These are phyloP conservation scores for Tolypocladium tundrense DNA, from an alignment of 2,329 filamentous ascomycete genomes.

Conservation along the genomic window DNA sequence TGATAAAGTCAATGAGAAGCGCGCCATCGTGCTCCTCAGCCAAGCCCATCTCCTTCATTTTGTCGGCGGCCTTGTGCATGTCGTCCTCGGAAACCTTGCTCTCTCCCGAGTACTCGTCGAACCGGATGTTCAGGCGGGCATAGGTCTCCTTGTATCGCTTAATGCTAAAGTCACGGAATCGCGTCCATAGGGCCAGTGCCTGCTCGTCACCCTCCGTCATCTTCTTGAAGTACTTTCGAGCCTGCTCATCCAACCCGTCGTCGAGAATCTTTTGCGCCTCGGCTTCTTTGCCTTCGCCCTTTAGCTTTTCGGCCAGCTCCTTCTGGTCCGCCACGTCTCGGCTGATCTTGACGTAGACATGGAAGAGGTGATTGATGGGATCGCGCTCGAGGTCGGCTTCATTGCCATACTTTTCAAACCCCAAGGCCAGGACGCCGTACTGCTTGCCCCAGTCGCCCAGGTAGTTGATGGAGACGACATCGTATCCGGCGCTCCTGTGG, in stretches of 20 bases:
- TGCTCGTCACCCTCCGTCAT: slow-evolving; percentile 48
- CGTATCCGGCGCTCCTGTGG: slow-evolving; percentile 55
- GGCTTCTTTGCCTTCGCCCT: slow-evolving; percentile 27
- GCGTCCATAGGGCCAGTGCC: slow-evolving; percentile 41
- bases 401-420: slow-evolving; percentile 54
- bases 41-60: slow-evolving; percentile 54
- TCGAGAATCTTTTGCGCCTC: slow-evolving; percentile 26
- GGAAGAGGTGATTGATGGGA: slow-evolving; percentile 58
- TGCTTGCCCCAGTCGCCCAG: slow-evolving; percentile 68
- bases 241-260: slow-evolving; percentile 31
- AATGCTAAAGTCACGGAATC: slow-evolving; percentile 46
- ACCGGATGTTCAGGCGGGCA: slow-evolving; percentile 58
- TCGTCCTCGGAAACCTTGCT: slow-evolving; percentile 58
- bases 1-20: slow-evolving; percentile 60
- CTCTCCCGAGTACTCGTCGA: slow-evolving; percentile 64
- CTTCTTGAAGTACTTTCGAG: slow-evolving; percentile 46
- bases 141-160: slow-evolving; percentile 40
- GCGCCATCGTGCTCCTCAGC: slow-evolving; percentile 63
- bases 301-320: slow-evolving; percentile 38
- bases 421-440: slow-evolving; percentile 52
- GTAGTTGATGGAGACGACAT: slow-evolving; percentile 60
- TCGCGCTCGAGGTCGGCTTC: slow-evolving; percentile 53
- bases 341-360: slow-evolving; percentile 59
- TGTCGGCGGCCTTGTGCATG: slow-evolving; percentile 53
- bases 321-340: slow-evolving; percentile 52